Evolutionary conservation across 495 filamentous ascomycete species (phyloP).

Genomic region (Chaetomidium leptoderma): DNA sequence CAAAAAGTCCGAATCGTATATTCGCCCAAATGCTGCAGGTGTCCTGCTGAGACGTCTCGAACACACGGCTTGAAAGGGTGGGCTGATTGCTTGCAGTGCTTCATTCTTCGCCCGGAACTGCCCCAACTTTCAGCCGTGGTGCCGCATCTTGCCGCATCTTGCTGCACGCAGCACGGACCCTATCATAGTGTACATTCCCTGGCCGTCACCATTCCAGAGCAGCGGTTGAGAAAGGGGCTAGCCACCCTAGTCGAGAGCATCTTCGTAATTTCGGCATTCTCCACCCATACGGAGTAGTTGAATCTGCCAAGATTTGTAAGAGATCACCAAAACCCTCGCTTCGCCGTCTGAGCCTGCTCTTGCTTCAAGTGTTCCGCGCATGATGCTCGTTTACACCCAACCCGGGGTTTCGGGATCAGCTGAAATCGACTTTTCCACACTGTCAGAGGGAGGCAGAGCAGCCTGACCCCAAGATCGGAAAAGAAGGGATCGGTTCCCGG

Average conservation of each 20-base stretch:
- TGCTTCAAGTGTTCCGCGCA: not conserved
- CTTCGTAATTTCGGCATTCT: too few species aligned
- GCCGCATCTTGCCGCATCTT: not conserved
- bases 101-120: not conserved
- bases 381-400: not conserved
- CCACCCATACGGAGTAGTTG: too few species aligned
- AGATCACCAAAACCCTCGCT: too few species aligned
- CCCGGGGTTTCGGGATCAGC: not conserved
- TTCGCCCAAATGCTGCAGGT: not conserved
- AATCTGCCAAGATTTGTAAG: not conserved
- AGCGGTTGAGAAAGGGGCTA: not conserved
- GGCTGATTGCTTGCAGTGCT: not conserved
- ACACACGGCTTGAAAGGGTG: not conserved
- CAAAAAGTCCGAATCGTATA: too few species aligned
- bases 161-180: slow-evolving; percentile 3
- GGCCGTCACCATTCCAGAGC: too few species aligned
- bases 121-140: not conserved
- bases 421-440: not conserved
- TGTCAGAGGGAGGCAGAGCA: not conserved
- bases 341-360: too few species aligned
- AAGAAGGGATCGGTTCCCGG: not conserved
- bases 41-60: slow-evolving; percentile 2
- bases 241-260: not conserved
- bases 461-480: not conserved
- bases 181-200: not conserved